These are phyloP conservation scores for Globisporangium acanthophoron DNA, from an alignment of 352 stramenopile species.

Conservation along the genomic window DNA sequence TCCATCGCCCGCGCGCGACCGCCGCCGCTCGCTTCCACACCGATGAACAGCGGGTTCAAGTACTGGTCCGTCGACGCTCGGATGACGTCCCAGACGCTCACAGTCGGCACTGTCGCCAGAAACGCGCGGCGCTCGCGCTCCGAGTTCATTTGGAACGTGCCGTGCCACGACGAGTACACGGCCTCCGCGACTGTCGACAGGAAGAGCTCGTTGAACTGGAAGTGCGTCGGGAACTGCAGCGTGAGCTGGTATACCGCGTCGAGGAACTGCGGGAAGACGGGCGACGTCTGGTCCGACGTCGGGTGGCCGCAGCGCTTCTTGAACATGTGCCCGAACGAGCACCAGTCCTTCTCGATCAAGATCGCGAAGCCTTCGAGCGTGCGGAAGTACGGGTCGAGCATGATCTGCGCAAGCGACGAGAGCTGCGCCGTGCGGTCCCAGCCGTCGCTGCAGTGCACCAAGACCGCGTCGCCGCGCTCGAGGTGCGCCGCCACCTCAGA, in stretches of 20 bases:
- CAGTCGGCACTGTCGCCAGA: constrained; percentile 53
- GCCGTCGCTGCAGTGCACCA: constrained; percentile 90
- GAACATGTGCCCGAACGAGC: constrained; percentile 88
- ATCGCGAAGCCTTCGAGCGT: constrained; percentile 74
- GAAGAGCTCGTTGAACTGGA: constrained; percentile 97
- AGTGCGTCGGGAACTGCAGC: constrained; percentile 94
- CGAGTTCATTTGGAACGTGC: constrained; percentile 90
- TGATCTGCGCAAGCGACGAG: constrained; percentile 69
- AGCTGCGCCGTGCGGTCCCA: constrained; percentile 90
- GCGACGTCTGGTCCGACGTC: constrained; percentile 92
- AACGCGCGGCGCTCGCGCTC: constrained; percentile 69
- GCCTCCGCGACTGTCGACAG: constrained; percentile 94
- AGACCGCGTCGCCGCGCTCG: constrained; percentile 64
- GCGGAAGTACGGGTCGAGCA: constrained; percentile 80
- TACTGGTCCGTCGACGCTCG: constrained; percentile 78
- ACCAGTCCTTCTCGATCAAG: constrained; percentile 87
- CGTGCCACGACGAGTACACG: constrained; percentile 95
- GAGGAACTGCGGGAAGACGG: constrained; percentile 98
- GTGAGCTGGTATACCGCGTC: constrained; percentile 97
- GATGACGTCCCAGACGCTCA: constrained; percentile 84
- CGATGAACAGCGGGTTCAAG: constrained; percentile 76
- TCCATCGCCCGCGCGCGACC: constrained; percentile 33
- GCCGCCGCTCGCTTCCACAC: constrained; percentile 18
- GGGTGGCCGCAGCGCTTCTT: constrained; percentile 69
- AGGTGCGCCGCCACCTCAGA: constrained; percentile 70